Evolutionary conservation across 2,329 filamentous ascomycete genomes (phyloP), one percentile per base, ranked within the genome.

Genomic region (Aureobasidium vineae): DNA sequence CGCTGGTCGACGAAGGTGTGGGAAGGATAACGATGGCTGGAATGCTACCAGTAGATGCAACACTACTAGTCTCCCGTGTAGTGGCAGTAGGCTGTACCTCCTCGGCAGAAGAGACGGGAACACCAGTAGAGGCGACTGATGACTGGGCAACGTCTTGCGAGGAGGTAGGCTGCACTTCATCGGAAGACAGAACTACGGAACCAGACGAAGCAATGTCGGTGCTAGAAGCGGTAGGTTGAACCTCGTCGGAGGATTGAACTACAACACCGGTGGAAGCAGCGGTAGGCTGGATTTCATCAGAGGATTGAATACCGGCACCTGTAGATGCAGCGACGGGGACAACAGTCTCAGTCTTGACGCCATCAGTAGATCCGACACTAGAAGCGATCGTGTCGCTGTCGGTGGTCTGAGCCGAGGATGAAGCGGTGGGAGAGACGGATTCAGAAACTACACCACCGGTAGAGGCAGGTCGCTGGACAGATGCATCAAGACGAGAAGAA

Each of bases 1-100:
- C 52, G 31, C 52, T 50, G 33, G 61, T 40, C 16, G 64, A 33
- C 6, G 64, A 52, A 28, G 69, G 56, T 21, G 70, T 71, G 11
- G 75, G 73, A 63, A 70, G 70, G 5, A 72, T 67, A 56, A 72
- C 63, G 45, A 71, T 68, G 5, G 65, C 66, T 28, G 74, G 69
- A 31, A 71, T 61, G 45, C 67, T 68, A 31, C 70, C 71, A 56
- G 65, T 59, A 7, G 67, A 59, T 19, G 67, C 52, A 45, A 16
- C 41, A 6, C 21, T 59, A 31, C 10, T 59, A 6, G 45, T 38
- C 4, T 47, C 45, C 38, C 53, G 43, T 15, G 28, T 21, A 19
- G 36, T 47, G 28, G 43, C 41, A 45, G 59, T 63, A 19, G 65
- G 41, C 49, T 63, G 57, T 1, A 52, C 45, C 26, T 63, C 57